Percentiles rank a stretch among this genome's conserved stretches.
Conservation (phyloP, 108 stramenopile species). For the Parietichytrium sp. region DNA sequence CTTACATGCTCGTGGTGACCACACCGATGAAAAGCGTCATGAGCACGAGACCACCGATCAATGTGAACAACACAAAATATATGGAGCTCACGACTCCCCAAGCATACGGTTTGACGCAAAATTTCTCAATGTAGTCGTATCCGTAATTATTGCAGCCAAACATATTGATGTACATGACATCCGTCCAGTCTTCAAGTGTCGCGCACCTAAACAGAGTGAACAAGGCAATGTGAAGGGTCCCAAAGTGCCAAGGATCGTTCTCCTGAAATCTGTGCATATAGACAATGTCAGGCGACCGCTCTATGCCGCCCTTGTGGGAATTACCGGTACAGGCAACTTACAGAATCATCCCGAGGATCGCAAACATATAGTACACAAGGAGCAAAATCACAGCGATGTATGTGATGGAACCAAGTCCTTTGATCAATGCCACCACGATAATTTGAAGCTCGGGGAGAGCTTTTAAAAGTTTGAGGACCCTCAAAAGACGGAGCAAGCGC, state of each 20-base stretch:
- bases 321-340: neutral
- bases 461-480: constrained; percentile 55
- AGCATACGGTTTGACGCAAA: neutral
- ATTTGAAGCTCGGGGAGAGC: constrained; percentile 53
- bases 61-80: constrained; percentile 43
- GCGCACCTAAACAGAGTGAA: constrained; percentile 48
- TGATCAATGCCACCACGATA: constrained; percentile 49
- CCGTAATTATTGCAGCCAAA: constrained; percentile 46
- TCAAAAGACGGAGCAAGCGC: constrained; percentile 45
- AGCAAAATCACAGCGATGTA: constrained; percentile 53
- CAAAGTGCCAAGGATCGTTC: constrained; percentile 53
- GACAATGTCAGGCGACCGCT: no score
- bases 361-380: constrained; percentile 55
- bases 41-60: constrained; percentile 52
- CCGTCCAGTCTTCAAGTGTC: constrained; percentile 56
- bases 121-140: constrained; percentile 3
- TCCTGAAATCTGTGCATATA: no score
- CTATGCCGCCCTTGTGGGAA: neutral
- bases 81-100: constrained; percentile 36
- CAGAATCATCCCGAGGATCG: constrained; percentile 45
- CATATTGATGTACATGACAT: constrained; percentile 44
- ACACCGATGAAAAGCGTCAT: constrained; percentile 56
- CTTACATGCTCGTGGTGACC: constrained; percentile 54
- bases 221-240: constrained; percentile 45
- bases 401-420: constrained; percentile 39